Evolutionary conservation across 1,284 basidiomycete genomes (phyloP), one percentile per base, ranked within the genome.

Genomic region (Tylopilus sp.): DNA sequence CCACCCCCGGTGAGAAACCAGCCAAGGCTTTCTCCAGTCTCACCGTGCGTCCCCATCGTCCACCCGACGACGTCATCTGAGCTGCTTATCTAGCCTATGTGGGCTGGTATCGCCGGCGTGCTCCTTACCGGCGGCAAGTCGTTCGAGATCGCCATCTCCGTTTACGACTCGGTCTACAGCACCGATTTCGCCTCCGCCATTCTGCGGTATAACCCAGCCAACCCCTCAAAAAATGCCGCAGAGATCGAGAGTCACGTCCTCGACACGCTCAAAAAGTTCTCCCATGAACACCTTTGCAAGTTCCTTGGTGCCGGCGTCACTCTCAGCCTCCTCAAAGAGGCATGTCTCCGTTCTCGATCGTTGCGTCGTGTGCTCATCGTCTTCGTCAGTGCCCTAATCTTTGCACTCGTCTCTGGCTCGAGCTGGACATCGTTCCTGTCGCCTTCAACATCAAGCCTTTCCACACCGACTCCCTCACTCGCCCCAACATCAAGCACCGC

Each of bases 381-480:
- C 45, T 30, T 46, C 47, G 39, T 26, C 59, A 87, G 81, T 74
- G 74, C 37, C 87, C 87, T 9, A 88, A 88, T 59, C 69, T 90
- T 25, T 86, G 84, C 68, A 89, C 86, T 35, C 80, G 81, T 42
- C 77, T 89, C 15, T 87, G 88, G 88, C 65, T 87, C 48, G 83
- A 84, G 43, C 65, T 84, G 65, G 86, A 89, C 63, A 81, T 89
- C 45, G 84, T 89, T 16, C 85, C 88, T 48, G 76, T 86, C 67
- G 86, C 87, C 21, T 89, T 89, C 74, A 88, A 88, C 69, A 88
- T 89, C 76, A 88, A 86, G 65, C 75, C 81, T 9, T 86, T 76
- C 77, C 85, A 87, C 64, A 87, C 85, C 5, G 86, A 89, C 58
- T 86, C 85, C 4, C 58, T 81, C 35, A 86, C 86, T 4, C 75